Percentiles rank a stretch among this genome's conserved stretches.
These are phyloP conservation scores for Plasmodium knowlesi DNA, from an alignment of 169 alveolate species.

Conservation along the genomic window DNA sequence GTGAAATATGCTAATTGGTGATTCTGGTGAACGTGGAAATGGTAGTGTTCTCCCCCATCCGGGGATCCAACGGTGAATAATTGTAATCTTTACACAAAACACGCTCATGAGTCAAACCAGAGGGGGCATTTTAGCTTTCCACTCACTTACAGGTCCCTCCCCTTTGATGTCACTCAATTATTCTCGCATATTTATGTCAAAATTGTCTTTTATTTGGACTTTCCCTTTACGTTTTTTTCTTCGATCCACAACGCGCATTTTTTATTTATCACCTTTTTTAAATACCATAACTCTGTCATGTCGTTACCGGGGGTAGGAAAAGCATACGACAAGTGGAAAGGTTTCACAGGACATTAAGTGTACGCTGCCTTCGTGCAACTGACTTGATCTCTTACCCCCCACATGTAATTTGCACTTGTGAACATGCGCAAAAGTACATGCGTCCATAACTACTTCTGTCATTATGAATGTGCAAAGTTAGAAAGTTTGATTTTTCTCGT, in stretches of 20 bases:
- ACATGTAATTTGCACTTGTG: not conserved
- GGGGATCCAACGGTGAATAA: not conserved
- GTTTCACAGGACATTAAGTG: not conserved
- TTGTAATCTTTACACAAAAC: not conserved
- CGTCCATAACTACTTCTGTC: not conserved
- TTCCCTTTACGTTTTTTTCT: not conserved
- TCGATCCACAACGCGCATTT: not conserved
- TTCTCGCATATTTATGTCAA: not conserved
- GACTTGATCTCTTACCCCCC: not conserved
- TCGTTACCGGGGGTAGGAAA: not conserved
- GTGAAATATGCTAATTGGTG: slow-evolving; percentile 4
- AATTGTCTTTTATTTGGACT: slow-evolving; percentile 1
- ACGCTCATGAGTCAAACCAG: not conserved
- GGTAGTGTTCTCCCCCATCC: not conserved
- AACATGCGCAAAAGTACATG: not conserved
- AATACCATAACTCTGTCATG: not conserved
- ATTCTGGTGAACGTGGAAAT: not conserved
- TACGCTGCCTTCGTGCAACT: not conserved
- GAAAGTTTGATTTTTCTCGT: not conserved
- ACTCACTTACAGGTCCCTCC: not conserved
- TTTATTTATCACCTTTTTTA: not conserved
- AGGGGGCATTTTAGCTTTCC: not conserved
- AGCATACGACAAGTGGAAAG: not conserved
- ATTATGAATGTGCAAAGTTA: not conserved
- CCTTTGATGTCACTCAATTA: not conserved